A percentile compares a stretch with the other conserved stretches of the same genome.
These are phyloP conservation scores for Aspergillus arachidicola DNA, from an alignment of 2,329 filamentous ascomycete genomes.

Conservation along the genomic window DNA sequence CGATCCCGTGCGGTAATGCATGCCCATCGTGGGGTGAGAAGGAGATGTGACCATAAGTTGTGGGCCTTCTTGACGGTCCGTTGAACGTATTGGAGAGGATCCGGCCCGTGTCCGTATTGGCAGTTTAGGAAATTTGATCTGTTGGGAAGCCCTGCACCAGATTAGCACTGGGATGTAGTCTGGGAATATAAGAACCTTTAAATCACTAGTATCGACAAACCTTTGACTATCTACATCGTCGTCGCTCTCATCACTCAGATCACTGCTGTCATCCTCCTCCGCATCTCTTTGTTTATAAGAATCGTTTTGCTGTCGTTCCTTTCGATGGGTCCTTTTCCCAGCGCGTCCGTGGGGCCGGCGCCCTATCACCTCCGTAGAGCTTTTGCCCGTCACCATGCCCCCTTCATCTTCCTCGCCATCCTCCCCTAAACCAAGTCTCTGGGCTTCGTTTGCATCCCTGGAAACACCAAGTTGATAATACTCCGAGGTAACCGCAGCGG, in stretches of 20 bases:
- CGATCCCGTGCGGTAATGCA: conserved; percentile 57
- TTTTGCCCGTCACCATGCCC: conserved; percentile 64
- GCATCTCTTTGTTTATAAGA: conserved; percentile 57
- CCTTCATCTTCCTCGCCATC: conserved; percentile 64
- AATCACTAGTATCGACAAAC: conserved; percentile 23
- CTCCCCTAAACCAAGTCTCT: conserved; percentile 32
- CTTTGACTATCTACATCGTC: conserved; percentile 57
- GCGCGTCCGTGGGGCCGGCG: conserved; percentile 40
- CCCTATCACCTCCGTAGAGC: conserved; percentile 59
- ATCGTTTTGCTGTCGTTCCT: conserved; percentile 48
- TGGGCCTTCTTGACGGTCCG: conserved; percentile 46
- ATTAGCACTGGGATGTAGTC: conserved; percentile 19
- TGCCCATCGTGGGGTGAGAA: conserved; percentile 51
- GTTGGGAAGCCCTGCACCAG: conserved; percentile 68
- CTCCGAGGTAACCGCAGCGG: conserved; percentile 58
- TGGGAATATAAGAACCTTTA: not conserved
- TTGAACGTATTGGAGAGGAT: conserved; percentile 76
- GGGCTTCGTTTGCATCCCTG: conserved; percentile 33
- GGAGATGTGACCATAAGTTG: conserved; percentile 60
- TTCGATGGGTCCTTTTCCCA: conserved; percentile 35
- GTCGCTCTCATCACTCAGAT: conserved; percentile 67
- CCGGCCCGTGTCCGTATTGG: conserved; percentile 82
- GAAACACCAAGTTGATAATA: conserved; percentile 58
- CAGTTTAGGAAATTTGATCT: conserved; percentile 97
- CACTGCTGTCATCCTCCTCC: conserved; percentile 68